Evolutionary conservation across 1,284 basidiomycete genomes (phyloP).

Genomic region (Austropuccinia psidii): DNA sequence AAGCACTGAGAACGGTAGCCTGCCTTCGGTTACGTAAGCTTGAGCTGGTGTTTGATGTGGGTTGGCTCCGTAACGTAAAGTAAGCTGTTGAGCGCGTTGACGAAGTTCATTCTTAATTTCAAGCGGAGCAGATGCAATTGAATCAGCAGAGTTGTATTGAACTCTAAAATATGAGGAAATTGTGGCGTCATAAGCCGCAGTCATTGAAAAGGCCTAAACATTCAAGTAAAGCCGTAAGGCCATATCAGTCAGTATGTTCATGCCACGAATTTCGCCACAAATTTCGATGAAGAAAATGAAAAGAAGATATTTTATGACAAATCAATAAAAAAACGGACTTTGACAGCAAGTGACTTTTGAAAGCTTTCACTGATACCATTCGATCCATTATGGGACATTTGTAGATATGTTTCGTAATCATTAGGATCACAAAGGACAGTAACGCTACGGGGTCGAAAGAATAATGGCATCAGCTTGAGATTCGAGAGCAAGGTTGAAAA

Average conservation of each 20-base stretch:
- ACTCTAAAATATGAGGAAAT: conserved; percentile 96
- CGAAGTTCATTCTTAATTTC: conserved; percentile 58
- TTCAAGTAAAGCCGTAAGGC: too few species aligned
- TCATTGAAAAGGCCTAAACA: conserved; percentile 78
- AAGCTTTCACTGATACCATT: conserved; percentile 65
- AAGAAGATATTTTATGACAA: background rate
- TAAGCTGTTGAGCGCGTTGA: conserved; percentile 67
- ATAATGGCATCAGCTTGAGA: background rate
- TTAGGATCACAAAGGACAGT: conserved; percentile 84
- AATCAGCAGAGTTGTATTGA: conserved; percentile 77
- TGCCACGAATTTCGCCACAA: background rate
- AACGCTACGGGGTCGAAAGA: conserved; percentile 54
- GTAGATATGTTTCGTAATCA: conserved; percentile 81
- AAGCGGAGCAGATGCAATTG: conserved; percentile 50
- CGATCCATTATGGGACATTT: conserved; percentile 61
- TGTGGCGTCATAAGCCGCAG: conserved; percentile 85
- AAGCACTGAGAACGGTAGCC: conserved; percentile 70
- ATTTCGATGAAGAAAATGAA: background rate
- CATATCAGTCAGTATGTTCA: too few species aligned
- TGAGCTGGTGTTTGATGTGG: conserved; percentile 99
- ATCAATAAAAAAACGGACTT: conserved; percentile 48
- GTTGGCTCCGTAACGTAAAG: conserved; percentile 92
- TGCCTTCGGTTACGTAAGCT: conserved; percentile 81
- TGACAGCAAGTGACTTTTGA: conserved; percentile 76
- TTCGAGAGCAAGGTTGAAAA: background rate